These are phyloP conservation scores for Cyberlindnera meyerae DNA, from an alignment of 805 yeast species.

Conservation along the genomic window DNA sequence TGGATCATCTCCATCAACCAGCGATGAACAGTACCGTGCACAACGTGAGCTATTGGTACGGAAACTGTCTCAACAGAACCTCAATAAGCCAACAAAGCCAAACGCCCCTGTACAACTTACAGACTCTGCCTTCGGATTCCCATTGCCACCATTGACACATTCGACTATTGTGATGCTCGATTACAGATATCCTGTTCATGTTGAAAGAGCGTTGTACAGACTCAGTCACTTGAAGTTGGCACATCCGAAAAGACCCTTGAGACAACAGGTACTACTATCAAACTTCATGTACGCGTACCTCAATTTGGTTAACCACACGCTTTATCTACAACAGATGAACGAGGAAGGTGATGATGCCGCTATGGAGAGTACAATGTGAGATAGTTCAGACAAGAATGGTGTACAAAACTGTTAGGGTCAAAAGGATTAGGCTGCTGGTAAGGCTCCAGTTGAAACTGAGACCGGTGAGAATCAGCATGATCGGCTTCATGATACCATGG, in stretches of 20 bases:
- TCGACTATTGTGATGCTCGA: slow-evolving; percentile 79
- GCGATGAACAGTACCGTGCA: slow-evolving; percentile 18
- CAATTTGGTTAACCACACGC: slow-evolving; percentile 88
- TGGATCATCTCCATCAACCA: not conserved
- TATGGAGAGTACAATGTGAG: too few species aligned
- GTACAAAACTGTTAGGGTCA: too few species aligned
- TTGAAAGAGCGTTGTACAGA: slow-evolving; percentile 92
- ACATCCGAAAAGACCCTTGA: slow-evolving; percentile 83
- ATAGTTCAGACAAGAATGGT: too few species aligned
- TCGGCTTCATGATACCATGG: too few species aligned
- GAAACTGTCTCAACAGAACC: slow-evolving; percentile 31
- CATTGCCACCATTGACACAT: slow-evolving; percentile 72
- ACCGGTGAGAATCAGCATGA: too few species aligned
- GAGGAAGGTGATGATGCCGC: slow-evolving; percentile 24
- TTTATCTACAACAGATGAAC: slow-evolving; percentile 63
- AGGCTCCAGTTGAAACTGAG: too few species aligned
- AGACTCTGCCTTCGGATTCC: slow-evolving; percentile 85
- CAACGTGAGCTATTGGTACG: slow-evolving; percentile 18
- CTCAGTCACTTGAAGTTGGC: slow-evolving; percentile 90
- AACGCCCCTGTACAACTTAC: slow-evolving; percentile 57
- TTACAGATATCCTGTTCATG: slow-evolving; percentile 87
- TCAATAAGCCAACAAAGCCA: slow-evolving; percentile 36
- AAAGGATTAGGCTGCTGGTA: too few species aligned
- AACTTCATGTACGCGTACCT: slow-evolving; percentile 97
- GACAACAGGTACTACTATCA: slow-evolving; percentile 88